phyloP scores from a whole-genome alignment of 306 rosid genomes.

The Echinosophora koreensis region DNA sequence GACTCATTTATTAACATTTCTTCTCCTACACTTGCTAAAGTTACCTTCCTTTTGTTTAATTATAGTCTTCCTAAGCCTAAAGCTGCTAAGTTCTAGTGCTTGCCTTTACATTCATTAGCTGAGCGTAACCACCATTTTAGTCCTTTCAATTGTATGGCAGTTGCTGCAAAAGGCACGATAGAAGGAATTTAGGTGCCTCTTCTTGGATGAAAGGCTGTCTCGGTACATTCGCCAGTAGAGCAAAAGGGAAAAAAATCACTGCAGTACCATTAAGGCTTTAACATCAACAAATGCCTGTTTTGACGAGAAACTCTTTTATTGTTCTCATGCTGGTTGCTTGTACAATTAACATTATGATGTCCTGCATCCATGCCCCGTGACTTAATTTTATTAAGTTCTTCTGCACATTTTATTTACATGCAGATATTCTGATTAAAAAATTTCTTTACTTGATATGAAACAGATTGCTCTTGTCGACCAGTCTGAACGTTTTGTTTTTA shows the following conservation, averaged over 20 bases:
- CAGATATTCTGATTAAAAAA: conserved; percentile 6
- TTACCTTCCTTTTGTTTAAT: neutral
- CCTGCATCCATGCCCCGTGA: conserved; percentile 1
- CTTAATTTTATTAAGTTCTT: neutral
- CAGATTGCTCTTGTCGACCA: conserved; percentile 62
- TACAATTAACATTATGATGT: neutral
- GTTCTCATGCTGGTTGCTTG: conserved; percentile 3
- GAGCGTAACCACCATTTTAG: neutral
- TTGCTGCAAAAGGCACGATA: conserved; percentile 20
- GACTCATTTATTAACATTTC: too few relatives aligned
- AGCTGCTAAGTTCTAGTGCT: neutral
- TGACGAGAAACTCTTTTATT: neutral
- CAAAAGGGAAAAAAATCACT: neutral
- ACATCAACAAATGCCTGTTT: conserved; percentile 20
- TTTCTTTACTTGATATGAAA: conserved; percentile 43
- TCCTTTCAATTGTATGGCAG: conserved; percentile 6
- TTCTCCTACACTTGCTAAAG: neutral
- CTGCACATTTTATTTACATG: conserved; percentile 18
- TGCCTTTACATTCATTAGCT: neutral
- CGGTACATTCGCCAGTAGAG: neutral
- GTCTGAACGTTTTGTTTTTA: conserved; percentile 66
- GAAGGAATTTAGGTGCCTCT: neutral
- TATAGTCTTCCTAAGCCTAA: neutral
- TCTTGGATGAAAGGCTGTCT: conserved; percentile 1
- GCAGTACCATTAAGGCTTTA: neutral